These are phyloP conservation scores for Lyophyllum shimeji DNA, from an alignment of 768 basidiomycete species.

Conservation along the genomic window DNA sequence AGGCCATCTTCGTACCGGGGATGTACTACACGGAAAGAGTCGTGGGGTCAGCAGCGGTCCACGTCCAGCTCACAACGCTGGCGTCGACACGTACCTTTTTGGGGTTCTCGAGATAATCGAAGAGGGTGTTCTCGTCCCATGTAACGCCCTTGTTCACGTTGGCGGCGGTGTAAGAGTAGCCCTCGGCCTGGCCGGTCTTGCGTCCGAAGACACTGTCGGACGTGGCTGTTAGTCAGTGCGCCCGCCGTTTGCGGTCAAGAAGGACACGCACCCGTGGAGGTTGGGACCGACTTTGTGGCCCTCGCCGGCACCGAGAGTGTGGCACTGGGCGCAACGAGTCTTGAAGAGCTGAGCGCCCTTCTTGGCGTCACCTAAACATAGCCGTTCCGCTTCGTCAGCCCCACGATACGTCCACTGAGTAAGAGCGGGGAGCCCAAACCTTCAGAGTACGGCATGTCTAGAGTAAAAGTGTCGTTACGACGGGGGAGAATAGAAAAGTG, in stretches of 20 bases:
- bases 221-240: constrained; percentile 3
- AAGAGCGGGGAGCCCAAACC: constrained; percentile 51
- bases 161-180: constrained; percentile 90
- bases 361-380: constrained; percentile 66
- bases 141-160: constrained; percentile 92
- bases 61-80: not conserved
- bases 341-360: constrained; percentile 98
- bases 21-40: constrained; percentile 60
- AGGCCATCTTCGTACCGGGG: constrained; percentile 98
- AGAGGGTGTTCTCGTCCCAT: constrained; percentile 88
- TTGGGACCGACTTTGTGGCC: constrained; percentile 93
- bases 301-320: constrained; percentile 78
- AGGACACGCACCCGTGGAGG: constrained; percentile 77
- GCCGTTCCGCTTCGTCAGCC: not conserved
- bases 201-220: constrained; percentile 74
- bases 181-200: constrained; percentile 81
- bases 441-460: constrained; percentile 38
- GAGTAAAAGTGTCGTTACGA: constrained; percentile 3
- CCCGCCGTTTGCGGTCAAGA: not conserved
- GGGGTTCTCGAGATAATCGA: constrained; percentile 95
- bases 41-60: constrained; percentile 2
- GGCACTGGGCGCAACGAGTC: constrained; percentile 94
- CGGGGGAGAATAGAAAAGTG: constrained; percentile 1
- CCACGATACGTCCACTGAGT: not conserved
- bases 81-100: constrained; percentile 69